Percentiles rank a stretch among this genome's conserved stretches.
These are phyloP conservation scores for Gypsophila paniculata DNA, from an alignment of 179 eudicot genomes.

Conservation along the genomic window DNA sequence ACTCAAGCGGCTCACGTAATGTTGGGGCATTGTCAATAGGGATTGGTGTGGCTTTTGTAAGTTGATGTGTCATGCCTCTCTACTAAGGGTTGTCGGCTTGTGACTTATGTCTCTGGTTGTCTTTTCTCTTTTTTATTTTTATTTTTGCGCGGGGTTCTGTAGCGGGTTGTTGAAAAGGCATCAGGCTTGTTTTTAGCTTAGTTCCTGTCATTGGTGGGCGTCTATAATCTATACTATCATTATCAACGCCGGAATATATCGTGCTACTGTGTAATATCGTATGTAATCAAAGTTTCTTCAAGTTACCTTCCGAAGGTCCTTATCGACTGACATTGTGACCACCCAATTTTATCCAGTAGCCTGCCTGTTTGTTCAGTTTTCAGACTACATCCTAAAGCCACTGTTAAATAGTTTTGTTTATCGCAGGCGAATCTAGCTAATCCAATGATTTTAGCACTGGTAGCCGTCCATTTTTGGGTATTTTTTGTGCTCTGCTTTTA, in stretches of 20 bases:
- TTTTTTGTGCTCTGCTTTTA: too few species aligned
- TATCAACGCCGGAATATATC: slow-evolving; percentile 12
- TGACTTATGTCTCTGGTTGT: background rate
- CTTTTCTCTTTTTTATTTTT: background rate
- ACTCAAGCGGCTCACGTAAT: slow-evolving; percentile 19
- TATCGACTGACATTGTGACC: background rate
- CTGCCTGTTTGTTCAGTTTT: background rate
- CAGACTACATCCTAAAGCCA: too few species aligned
- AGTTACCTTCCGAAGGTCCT: background rate
- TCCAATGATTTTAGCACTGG: background rate
- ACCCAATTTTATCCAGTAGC: background rate
- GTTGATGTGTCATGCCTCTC: slow-evolving; percentile 19
- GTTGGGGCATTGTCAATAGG: slow-evolving; percentile 24
- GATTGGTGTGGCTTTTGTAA: slow-evolving; percentile 23
- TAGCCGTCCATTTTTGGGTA: too few species aligned
- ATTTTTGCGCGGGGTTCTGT: background rate
- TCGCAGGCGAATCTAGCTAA: background rate
- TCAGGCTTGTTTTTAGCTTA: slow-evolving; percentile 16
- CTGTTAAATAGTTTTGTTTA: too few species aligned
- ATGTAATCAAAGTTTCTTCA: slow-evolving; percentile 12
- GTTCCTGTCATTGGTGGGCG: slow-evolving; percentile 15
- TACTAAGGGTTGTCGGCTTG: slow-evolving; percentile 5
- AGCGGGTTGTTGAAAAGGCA: slow-evolving; percentile 3
- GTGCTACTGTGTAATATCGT: background rate
- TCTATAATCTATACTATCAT: slow-evolving; percentile 9